Conservation (phyloP, 2,329 filamentous ascomycete genomes). For the Clarireedia sp. region DNA sequence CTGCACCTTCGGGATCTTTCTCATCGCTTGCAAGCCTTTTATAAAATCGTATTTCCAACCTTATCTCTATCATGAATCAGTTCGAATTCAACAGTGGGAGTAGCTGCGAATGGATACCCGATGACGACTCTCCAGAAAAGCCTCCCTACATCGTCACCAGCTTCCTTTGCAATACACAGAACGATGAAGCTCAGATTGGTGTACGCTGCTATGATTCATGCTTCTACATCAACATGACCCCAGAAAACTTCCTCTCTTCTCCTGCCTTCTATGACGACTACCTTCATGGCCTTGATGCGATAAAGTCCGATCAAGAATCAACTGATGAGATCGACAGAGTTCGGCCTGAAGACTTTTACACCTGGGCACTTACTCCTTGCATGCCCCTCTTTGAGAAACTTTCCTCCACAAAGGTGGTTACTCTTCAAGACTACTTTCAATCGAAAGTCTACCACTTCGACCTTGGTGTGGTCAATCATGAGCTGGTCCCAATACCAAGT, state of each 20-base stretch:
- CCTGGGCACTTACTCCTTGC: constrained; percentile 14
- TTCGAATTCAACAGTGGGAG: no score
- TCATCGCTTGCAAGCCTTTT: no score
- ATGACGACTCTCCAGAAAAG: neutral
- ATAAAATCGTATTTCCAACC: no score
- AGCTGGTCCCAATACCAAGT: neutral
- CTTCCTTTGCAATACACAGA: constrained; percentile 7
- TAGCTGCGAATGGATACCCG: no score
- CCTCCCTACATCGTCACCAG: constrained; percentile 13
- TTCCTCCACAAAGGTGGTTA: neutral
- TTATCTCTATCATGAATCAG: no score
- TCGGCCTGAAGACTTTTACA: constrained; percentile 16
- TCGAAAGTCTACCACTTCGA: neutral
- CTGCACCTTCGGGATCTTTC: no score
- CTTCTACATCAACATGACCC: constrained; percentile 14
- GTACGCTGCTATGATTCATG: constrained; percentile 14
- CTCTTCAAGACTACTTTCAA: neutral
- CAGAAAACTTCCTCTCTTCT: constrained; percentile 12
- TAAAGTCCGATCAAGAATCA: neutral
- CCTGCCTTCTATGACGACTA: constrained; percentile 14
- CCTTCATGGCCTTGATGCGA: constrained; percentile 11
- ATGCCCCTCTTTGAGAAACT: constrained; percentile 9
- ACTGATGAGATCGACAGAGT: constrained; percentile 8
- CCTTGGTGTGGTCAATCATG: neutral
- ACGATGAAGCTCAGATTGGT: constrained; percentile 13